phyloP scores from a whole-genome alignment of 352 stramenopile species.

The Phytophthora kernoviae region DNA sequence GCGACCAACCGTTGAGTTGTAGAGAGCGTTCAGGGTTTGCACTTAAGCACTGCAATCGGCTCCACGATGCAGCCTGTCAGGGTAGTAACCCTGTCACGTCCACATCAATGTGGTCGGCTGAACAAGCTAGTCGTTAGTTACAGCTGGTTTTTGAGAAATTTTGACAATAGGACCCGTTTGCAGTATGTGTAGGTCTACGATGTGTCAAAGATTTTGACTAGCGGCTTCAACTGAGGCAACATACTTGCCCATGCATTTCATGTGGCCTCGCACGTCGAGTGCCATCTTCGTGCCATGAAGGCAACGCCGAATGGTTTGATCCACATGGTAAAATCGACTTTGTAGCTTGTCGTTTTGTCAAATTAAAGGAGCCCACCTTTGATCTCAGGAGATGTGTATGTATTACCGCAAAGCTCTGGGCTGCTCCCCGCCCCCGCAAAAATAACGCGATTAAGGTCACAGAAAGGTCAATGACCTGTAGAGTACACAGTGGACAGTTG shows the following conservation, averaged over 20 bases:
- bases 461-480: slow-evolving; percentile 4
- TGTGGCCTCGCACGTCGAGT: no score
- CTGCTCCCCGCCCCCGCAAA: slow-evolving; percentile 17
- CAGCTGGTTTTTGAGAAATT: slow-evolving; percentile 11
- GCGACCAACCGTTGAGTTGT: not conserved
- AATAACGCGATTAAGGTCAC: slow-evolving; percentile 17
- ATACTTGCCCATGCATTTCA: no score
- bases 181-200: no score
- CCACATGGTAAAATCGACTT: not conserved
- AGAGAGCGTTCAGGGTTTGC: not conserved
- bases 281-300: no score
- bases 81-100: no score
- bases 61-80: slow-evolving; percentile 2
- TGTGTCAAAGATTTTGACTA: no score
- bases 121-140: slow-evolving; percentile 7
- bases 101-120: slow-evolving; percentile 2
- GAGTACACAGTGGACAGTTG: no score
- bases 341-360: slow-evolving; percentile 12
- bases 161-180: not conserved
- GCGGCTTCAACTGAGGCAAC: no score
- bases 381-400: slow-evolving; percentile 7
- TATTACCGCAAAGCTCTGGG: slow-evolving; percentile 11
- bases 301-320: no score
- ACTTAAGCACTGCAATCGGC: not conserved
- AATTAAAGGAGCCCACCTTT: slow-evolving; percentile 11